phyloP scores from a whole-genome alignment of 352 stramenopile species.

The Sclerospora graminicola region DNA sequence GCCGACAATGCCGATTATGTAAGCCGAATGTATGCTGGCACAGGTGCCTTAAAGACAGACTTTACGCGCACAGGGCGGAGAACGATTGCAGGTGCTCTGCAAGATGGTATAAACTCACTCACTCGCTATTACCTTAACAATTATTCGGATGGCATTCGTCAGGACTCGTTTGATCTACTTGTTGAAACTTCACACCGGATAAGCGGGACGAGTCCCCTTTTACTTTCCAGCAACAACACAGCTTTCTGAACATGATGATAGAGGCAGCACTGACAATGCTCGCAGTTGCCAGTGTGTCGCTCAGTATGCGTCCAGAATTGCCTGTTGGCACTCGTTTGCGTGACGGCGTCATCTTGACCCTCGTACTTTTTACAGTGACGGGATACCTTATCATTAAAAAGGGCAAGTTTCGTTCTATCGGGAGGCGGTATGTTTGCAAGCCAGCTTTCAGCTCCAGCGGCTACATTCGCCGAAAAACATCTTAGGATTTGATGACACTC shows the following conservation, averaged over 20 bases:
- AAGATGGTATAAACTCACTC: slow-evolving; percentile 92
- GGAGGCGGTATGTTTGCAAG: slow-evolving; percentile 78
- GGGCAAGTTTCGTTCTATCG: slow-evolving; percentile 64
- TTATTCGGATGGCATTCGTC: slow-evolving; percentile 88
- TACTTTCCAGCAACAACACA: slow-evolving; percentile 79
- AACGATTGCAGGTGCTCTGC: slow-evolving; percentile 84
- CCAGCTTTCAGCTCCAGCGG: slow-evolving; percentile 77
- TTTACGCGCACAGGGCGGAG: slow-evolving; percentile 92
- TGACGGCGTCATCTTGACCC: slow-evolving; percentile 43
- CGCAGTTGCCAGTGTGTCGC: slow-evolving; percentile 48
- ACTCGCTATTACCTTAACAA: slow-evolving; percentile 95
- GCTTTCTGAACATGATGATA: slow-evolving; percentile 43
- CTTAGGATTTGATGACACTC: slow-evolving; percentile 4
- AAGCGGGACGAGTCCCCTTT: slow-evolving; percentile 74
- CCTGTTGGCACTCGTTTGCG: slow-evolving; percentile 48
- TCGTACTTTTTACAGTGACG: slow-evolving; percentile 35
- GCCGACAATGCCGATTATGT: slow-evolving; percentile 95
- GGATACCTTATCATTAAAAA: slow-evolving; percentile 78
- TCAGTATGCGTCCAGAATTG: slow-evolving; percentile 49
- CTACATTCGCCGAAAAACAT: slow-evolving; percentile 68
- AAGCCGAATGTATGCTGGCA: slow-evolving; percentile 89
- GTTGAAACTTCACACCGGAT: slow-evolving; percentile 66
- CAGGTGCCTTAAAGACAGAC: slow-evolving; percentile 92
- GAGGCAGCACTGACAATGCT: slow-evolving; percentile 39
- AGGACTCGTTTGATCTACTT: slow-evolving; percentile 91